A percentile compares a stretch with the other conserved stretches of the same genome.
Conservation (phyloP, 148 eudicot genomes). For the Rhododendron henanense region DNA sequence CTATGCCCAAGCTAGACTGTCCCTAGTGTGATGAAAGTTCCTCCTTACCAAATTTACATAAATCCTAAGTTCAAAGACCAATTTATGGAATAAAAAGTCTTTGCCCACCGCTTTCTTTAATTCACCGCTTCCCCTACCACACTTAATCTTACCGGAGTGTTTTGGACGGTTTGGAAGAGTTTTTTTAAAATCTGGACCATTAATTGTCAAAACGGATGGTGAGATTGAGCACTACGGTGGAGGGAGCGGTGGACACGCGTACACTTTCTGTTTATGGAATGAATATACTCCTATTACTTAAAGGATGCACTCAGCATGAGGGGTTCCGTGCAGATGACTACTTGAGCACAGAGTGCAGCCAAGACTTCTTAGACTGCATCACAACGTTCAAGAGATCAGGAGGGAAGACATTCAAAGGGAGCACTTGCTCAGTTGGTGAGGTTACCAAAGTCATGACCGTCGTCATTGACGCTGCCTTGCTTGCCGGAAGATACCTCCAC, state of each 20-base stretch:
- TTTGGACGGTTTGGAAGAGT: too few species aligned
- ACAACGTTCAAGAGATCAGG: slow-evolving; percentile 26
- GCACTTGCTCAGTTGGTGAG: slow-evolving; percentile 40
- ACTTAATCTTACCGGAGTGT: too few species aligned
- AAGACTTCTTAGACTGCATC: slow-evolving; percentile 42
- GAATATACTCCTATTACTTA: too few species aligned
- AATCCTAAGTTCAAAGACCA: background rate
- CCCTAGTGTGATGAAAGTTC: too few species aligned
- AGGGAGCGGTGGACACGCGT: too few species aligned
- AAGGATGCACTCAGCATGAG: background rate
- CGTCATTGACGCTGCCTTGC: slow-evolving; percentile 56
- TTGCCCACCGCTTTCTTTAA: too few species aligned
- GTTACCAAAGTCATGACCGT: slow-evolving; percentile 37
- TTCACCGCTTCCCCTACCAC: too few species aligned
- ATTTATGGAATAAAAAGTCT: background rate
- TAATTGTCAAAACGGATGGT: too few species aligned
- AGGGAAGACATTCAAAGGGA: slow-evolving; percentile 47
- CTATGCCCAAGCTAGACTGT: too few species aligned
- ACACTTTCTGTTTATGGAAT: too few species aligned
- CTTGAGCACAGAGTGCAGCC: slow-evolving; percentile 45
- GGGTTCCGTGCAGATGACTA: slow-evolving; percentile 44
- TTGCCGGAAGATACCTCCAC: slow-evolving; percentile 37
- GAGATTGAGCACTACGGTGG: too few species aligned
- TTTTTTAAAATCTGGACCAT: too few species aligned
- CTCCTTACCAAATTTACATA: background rate